Evolutionary conservation across 768 basidiomycete species (phyloP).

Genomic region (Boletus reticuloceps): DNA sequence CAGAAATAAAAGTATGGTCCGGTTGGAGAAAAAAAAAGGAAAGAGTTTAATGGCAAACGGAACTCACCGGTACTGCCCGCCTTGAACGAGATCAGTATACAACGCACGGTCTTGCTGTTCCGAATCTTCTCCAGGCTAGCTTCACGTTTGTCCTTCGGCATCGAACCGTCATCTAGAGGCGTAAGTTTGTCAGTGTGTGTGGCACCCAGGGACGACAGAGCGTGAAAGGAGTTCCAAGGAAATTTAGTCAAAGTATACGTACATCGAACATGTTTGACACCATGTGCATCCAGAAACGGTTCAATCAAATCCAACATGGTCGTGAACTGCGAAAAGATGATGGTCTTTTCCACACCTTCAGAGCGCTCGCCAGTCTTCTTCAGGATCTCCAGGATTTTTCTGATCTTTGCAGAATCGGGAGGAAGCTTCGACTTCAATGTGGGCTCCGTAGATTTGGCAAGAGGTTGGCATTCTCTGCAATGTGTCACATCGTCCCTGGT

Average conservation of each 20-base stretch:
- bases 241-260: slow-evolving; percentile 34
- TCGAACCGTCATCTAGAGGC: slow-evolving; percentile 79
- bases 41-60: background rate
- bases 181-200: slow-evolving; percentile 3
- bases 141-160: slow-evolving; percentile 76
- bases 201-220: background rate
- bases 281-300: slow-evolving; percentile 70
- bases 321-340: slow-evolving; percentile 95
- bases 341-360: slow-evolving; percentile 78
- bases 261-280: slow-evolving; percentile 84
- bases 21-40: background rate
- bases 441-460: slow-evolving; percentile 46
- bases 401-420: slow-evolving; percentile 82
- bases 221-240: background rate
- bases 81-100: slow-evolving; percentile 96
- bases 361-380: slow-evolving; percentile 57
- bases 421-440: slow-evolving; percentile 38
- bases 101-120: slow-evolving; percentile 50
- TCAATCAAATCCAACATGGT: slow-evolving; percentile 83
- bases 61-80: slow-evolving; percentile 85
- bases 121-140: slow-evolving; percentile 72
- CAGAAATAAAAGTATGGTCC: background rate
- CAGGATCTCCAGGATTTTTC: slow-evolving; percentile 76
- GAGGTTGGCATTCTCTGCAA: slow-evolving; percentile 58
- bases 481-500: slow-evolving; percentile 34